These are phyloP conservation scores for Teunomyces pallodes DNA, from an alignment of 805 yeast genomes.

Conservation along the genomic window DNA sequence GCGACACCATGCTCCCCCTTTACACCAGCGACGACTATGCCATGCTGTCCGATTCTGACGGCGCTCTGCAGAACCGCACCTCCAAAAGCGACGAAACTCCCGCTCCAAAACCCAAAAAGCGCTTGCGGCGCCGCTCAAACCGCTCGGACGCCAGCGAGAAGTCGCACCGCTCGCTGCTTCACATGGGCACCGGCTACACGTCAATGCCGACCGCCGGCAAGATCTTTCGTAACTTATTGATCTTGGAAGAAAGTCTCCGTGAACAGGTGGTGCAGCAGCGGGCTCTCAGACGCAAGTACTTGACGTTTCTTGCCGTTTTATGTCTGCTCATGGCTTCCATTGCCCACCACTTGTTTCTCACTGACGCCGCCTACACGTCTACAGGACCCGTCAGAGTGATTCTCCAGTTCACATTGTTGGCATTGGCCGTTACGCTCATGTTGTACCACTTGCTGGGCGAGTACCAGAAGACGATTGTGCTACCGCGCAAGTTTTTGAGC, in stretches of 20 bases:
- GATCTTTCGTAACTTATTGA: slow-evolving; percentile 76
- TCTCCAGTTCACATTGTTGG: slow-evolving; percentile 56
- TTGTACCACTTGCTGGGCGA: slow-evolving; percentile 87
- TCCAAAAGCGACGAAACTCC: slow-evolving; percentile 14
- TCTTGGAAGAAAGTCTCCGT: slow-evolving; percentile 82
- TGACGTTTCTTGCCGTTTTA: slow-evolving; percentile 46
- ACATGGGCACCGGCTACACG: slow-evolving; percentile 15
- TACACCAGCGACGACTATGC: slow-evolving; percentile 25
- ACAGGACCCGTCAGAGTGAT: slow-evolving; percentile 36
- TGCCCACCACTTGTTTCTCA: slow-evolving; percentile 36
- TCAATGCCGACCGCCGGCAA: slow-evolving; percentile 55
- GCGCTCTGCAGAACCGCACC: slow-evolving; percentile 26
- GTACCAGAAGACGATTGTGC: slow-evolving; percentile 77
- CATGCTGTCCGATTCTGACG: slow-evolving; percentile 36
- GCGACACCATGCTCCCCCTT: slow-evolving; percentile 8
- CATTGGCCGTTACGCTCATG: slow-evolving; percentile 63
- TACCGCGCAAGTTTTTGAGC: slow-evolving; percentile 74
- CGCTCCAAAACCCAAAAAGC: slow-evolving; percentile 21
- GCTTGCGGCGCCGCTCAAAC: slow-evolving; percentile 8
- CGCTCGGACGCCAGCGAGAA: slow-evolving; percentile 16
- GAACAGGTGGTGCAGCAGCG: slow-evolving; percentile 76
- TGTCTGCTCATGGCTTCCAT: slow-evolving; percentile 41
- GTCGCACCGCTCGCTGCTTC: slow-evolving; percentile 18
- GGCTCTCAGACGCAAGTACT: slow-evolving; percentile 59
- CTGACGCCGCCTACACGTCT: slow-evolving; percentile 16